Percentiles rank a stretch among this genome's conserved stretches.
phyloP scores from a whole-genome alignment of 2,329 filamentous ascomycete species.

The Tolypocladium paradoxum region DNA sequence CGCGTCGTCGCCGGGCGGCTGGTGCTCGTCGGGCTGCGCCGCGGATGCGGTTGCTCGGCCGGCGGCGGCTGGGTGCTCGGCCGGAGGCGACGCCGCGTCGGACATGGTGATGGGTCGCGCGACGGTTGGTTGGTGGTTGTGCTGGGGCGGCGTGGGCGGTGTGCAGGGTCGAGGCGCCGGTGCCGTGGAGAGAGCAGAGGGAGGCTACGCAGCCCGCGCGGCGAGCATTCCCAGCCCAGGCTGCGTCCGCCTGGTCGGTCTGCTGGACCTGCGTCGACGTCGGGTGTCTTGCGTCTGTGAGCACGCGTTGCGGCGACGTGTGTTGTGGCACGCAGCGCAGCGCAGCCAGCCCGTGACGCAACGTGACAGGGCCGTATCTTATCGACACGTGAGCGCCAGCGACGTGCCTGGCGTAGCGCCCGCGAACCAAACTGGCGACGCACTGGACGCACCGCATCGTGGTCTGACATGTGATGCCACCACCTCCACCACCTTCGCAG shows the following conservation, averaged over 20 bases:
- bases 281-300: background rate
- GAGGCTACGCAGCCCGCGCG: background rate
- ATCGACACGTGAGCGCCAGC: background rate
- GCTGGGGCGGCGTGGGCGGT: background rate
- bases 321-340: background rate
- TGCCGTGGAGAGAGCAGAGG: background rate
- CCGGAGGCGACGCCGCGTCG: background rate
- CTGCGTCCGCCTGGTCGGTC: background rate
- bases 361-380: background rate
- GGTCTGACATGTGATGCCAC: too few species aligned
- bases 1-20: slow-evolving; percentile 2
- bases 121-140: too few species aligned
- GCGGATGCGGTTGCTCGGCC: background rate
- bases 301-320: background rate
- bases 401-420: background rate
- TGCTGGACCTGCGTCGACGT: background rate
- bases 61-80: background rate
- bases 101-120: background rate
- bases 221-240: background rate
- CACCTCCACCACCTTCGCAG: background rate
- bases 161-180: background rate
- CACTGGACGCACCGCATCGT: too few species aligned
- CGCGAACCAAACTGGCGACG: too few species aligned
- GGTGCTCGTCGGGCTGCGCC: background rate
- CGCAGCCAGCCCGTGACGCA: background rate